These are phyloP conservation scores for Alternaria rosae DNA, from an alignment of 2,329 filamentous ascomycete genomes.

Conservation along the genomic window DNA sequence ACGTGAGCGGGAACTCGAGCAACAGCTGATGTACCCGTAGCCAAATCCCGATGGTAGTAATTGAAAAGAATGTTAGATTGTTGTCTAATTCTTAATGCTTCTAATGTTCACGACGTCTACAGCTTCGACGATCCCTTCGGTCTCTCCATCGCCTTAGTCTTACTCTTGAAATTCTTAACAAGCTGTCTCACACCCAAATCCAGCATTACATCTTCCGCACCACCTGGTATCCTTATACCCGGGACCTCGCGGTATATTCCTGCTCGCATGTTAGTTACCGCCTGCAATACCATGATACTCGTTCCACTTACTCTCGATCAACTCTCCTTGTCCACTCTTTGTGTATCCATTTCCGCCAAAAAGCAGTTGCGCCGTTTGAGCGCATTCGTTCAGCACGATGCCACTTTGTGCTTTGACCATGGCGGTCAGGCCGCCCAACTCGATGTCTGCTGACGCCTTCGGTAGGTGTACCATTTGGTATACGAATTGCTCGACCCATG, in stretches of 20 bases:
- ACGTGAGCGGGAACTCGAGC: too few relatives aligned
- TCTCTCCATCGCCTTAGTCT: slow-evolving; percentile 62
- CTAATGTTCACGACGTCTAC: slow-evolving; percentile 25
- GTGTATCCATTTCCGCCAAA: slow-evolving; percentile 80
- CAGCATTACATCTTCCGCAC: slow-evolving; percentile 75
- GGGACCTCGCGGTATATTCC: slow-evolving; percentile 71
- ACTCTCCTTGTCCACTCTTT: slow-evolving; percentile 72
- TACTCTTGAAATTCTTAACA: slow-evolving; percentile 71
- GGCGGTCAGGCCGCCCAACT: slow-evolving; percentile 75
- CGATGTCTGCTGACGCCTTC: slow-evolving; percentile 65
- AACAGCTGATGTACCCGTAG: too few relatives aligned
- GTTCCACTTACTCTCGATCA: slow-evolving; percentile 68
- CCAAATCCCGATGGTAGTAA: neutral
- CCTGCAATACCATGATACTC: neutral
- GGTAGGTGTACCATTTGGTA: slow-evolving; percentile 71
- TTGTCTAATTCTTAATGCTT: neutral
- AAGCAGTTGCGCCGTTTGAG: slow-evolving; percentile 71
- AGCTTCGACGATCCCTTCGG: slow-evolving; percentile 54
- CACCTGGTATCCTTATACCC: slow-evolving; percentile 68
- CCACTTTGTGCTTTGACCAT: slow-evolving; percentile 76
- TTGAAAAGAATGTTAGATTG: neutral
- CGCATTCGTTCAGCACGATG: slow-evolving; percentile 75
- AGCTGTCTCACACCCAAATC: slow-evolving; percentile 74
- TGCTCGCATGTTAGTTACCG: slow-evolving; percentile 35
- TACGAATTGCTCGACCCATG: slow-evolving; percentile 75